Evolutionary conservation across 768 basidiomycete genomes (phyloP), one percentile per base, ranked within the genome.

Genomic region (Trametes cingulata): DNA sequence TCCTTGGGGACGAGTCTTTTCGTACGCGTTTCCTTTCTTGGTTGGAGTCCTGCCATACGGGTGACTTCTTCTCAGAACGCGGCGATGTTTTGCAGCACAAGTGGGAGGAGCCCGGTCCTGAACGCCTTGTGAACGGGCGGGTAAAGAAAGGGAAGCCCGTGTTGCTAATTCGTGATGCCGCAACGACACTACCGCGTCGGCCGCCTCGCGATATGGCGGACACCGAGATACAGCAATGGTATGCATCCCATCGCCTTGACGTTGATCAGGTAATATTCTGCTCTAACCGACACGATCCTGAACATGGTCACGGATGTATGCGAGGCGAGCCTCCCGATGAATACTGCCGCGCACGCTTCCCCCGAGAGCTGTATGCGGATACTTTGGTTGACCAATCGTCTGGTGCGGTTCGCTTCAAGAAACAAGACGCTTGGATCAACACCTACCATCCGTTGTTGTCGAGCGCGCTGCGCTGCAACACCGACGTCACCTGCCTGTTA

Each of bases 21-120:
- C 65, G 68, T 35, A 41, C 55, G 2, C 39, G 45, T 2, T 33
- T 77, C 1, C 48, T 76, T 9, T 41, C 48, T 20, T 77, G 74
- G 56, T 37, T 77, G 2, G 75, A 78, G 56, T 50, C 58, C 53
- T 37, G 52, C 2, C 72, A 74, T 57, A 29, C 62, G 35, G 77
- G 74, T 2, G 71, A 76, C 14, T 5, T 9, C 10, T 10, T 41
- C 40, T n/a, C 14, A 41, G 6, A n/a, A 6, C 6, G 40, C 6
- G 13, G n/a, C n/a, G n/a, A n/a, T n/a, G n/a, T n/a, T n/a, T 41
- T 41, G 15, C 40, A n/a, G 6, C 13, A 10, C 15, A n/a, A 41
- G 6, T 10, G 19, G 5, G 40, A 41, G 40, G 17, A 15, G 6
- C 6, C 6, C 19, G 40, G 19, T 7, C 14, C 14, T 6, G 40